Evolutionary conservation across 2,329 filamentous ascomycete species (phyloP).

Genomic region (Aureobasidium vineae): DNA sequence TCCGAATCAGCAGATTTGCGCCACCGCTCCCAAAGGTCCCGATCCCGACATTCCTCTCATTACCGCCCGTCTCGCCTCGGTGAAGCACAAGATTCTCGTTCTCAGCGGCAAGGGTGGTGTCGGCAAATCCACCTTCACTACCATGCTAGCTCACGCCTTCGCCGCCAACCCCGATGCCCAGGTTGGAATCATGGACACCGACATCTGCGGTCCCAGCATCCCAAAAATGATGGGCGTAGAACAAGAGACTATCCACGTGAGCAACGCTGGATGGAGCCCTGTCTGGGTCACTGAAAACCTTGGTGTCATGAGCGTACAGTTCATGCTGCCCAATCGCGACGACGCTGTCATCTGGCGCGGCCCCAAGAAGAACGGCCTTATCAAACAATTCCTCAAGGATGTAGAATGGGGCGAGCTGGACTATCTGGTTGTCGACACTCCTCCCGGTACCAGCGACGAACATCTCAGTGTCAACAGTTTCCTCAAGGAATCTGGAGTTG

Average conservation of each 20-base stretch:
- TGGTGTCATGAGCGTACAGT: constrained; percentile 95
- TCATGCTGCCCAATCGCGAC: constrained; percentile 92
- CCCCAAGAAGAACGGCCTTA: constrained; percentile 96
- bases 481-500: constrained; percentile 85
- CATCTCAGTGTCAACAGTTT: constrained; percentile 92
- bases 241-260: constrained; percentile 88
- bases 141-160: constrained; percentile 84
- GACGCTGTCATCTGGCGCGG: constrained; percentile 97
- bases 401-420: constrained; percentile 97
- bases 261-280: constrained; percentile 83
- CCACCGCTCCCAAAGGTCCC: constrained; percentile 88
- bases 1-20: constrained; percentile 94
- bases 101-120: constrained; percentile 95
- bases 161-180: constrained; percentile 73
- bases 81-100: constrained; percentile 90
- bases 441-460: constrained; percentile 92
- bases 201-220: constrained; percentile 94
- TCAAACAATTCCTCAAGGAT: constrained; percentile 97
- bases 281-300: constrained; percentile 96
- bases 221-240: constrained; percentile 99
- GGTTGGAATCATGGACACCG: constrained; percentile 96
- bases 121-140: constrained; percentile 92
- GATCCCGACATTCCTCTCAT: constrained; percentile 93
- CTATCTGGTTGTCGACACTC: constrained; percentile 90
- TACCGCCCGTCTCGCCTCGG: constrained; percentile 72